These are phyloP conservation scores for Fusarium pininemorale DNA, from an alignment of 2,329 filamentous ascomycete genomes.

Conservation along the genomic window DNA sequence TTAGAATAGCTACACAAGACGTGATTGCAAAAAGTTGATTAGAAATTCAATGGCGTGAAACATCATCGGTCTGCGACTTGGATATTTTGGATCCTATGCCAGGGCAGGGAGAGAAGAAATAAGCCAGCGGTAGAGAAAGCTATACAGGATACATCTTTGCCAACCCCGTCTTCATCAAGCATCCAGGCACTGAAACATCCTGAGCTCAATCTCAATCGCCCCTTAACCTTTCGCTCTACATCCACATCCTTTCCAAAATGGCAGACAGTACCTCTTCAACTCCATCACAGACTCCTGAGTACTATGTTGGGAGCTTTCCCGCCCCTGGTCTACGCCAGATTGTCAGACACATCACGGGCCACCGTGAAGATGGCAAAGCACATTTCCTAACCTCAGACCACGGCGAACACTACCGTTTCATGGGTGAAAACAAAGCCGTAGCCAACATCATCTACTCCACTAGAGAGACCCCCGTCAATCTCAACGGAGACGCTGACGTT, in stretches of 20 bases:
- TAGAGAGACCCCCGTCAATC: not conserved
- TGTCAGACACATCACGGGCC: not conserved
- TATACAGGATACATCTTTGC: not conserved
- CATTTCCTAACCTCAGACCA: not conserved
- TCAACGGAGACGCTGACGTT: not conserved
- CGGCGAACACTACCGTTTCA: not conserved
- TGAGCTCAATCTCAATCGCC: no score
- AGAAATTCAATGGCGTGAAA: not conserved
- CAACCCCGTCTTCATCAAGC: not conserved
- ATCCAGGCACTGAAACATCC: not conserved
- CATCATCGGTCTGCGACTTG: rapidly evolving
- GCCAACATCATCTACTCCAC: not conserved
- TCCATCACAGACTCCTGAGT: not conserved
- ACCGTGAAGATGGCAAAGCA: not conserved
- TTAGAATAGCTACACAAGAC: not conserved
- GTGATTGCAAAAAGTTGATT: not conserved
- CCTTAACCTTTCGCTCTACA: rapidly evolving
- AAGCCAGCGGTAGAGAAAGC: rapidly evolving
- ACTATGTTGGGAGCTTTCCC: not conserved
- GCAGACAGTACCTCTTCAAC: not conserved
- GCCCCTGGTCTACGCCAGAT: not conserved
- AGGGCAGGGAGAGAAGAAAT: rapidly evolving
- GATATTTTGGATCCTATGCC: rapidly evolving
- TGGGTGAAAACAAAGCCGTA: not conserved
- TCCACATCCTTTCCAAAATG: not conserved